phyloP scores from a whole-genome alignment of 1,284 basidiomycete species.

The Schizopora paradoxa region DNA sequence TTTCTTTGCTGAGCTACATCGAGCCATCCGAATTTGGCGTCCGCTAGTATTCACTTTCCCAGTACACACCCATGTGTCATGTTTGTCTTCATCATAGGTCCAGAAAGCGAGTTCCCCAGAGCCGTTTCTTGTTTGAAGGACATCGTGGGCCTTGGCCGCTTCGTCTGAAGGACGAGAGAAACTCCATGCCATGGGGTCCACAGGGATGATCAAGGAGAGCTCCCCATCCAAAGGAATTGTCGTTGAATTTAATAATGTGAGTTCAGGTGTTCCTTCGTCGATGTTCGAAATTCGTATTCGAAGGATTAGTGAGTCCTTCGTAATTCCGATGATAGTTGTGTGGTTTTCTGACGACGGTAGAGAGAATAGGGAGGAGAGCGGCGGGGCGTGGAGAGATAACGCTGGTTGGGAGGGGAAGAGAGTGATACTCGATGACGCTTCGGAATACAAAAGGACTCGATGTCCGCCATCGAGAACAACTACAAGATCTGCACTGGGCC shows the following conservation, averaged over 20 bases:
- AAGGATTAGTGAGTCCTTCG: slow-evolving; percentile 47
- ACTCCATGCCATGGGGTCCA: slow-evolving; percentile 90
- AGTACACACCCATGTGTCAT: slow-evolving; percentile 57
- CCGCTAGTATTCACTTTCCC: slow-evolving; percentile 71
- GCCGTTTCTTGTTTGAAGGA: slow-evolving; percentile 70
- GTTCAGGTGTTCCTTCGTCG: slow-evolving; percentile 18
- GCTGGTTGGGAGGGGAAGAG: not conserved
- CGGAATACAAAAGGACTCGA: slow-evolving; percentile 9
- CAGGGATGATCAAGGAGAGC: slow-evolving; percentile 62
- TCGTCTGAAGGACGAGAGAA: slow-evolving; percentile 29
- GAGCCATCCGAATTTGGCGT: slow-evolving; percentile 57
- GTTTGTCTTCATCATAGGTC: slow-evolving; percentile 35
- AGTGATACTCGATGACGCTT: not conserved
- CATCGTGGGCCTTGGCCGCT: slow-evolving; percentile 54
- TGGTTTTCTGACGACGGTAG: slow-evolving; percentile 46
- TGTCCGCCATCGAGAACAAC: slow-evolving; percentile 61
- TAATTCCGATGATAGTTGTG: slow-evolving; percentile 52
- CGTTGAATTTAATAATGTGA: slow-evolving; percentile 40
- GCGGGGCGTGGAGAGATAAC: slow-evolving; percentile 5
- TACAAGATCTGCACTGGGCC: slow-evolving; percentile 53
- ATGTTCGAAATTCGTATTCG: slow-evolving; percentile 26
- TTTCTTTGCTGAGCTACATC: slow-evolving; percentile 87
- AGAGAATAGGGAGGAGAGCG: slow-evolving; percentile 46
- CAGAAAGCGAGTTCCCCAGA: slow-evolving; percentile 79
- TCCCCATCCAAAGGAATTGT: slow-evolving; percentile 44